phyloP scores from a whole-genome alignment of 164 flowering plant species.

The Houttuynia cordata region DNA sequence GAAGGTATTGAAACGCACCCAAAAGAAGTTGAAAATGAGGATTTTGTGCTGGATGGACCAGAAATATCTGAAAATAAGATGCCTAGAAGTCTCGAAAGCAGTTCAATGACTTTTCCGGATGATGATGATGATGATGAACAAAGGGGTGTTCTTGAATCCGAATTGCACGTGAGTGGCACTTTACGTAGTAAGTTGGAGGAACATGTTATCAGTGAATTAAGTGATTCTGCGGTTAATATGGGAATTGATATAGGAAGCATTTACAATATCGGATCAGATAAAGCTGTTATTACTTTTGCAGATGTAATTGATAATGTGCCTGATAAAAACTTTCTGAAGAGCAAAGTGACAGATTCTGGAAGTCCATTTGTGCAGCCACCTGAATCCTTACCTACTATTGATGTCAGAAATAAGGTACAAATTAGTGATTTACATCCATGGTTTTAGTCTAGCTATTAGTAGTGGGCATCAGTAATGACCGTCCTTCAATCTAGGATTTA shows the following conservation, averaged over 20 bases:
- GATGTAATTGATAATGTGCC: neutral
- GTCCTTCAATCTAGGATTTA: no score
- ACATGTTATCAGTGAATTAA: constrained; percentile 11
- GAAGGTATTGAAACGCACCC: neutral
- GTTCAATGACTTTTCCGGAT: constrained; percentile 7
- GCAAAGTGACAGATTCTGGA: constrained; percentile 2
- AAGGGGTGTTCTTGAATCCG: constrained; percentile 7
- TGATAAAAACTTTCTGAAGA: constrained; percentile 4
- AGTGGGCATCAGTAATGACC: no score
- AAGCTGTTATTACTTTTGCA: constrained; percentile 1
- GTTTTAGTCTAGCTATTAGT: no score
- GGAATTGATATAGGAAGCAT: constrained; percentile 11
- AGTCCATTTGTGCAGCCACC: constrained; percentile 8
- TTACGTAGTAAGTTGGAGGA: constrained; percentile 8
- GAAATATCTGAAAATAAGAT: constrained; percentile 9
- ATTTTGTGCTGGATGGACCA: constrained; percentile 1
- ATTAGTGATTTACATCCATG: neutral
- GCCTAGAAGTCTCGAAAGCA: constrained; percentile 3
- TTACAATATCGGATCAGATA: constrained; percentile 6
- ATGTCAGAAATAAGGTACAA: neutral
- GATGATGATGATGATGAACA: neutral
- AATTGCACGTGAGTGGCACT: constrained; percentile 7
- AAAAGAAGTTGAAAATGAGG: neutral
- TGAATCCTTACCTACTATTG: constrained; percentile 5
- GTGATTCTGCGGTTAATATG: constrained; percentile 11